Percentiles rank a stretch among this genome's conserved stretches.
Conservation (phyloP, 1,284 basidiomycete species). For the Trichosporon sp. region DNA sequence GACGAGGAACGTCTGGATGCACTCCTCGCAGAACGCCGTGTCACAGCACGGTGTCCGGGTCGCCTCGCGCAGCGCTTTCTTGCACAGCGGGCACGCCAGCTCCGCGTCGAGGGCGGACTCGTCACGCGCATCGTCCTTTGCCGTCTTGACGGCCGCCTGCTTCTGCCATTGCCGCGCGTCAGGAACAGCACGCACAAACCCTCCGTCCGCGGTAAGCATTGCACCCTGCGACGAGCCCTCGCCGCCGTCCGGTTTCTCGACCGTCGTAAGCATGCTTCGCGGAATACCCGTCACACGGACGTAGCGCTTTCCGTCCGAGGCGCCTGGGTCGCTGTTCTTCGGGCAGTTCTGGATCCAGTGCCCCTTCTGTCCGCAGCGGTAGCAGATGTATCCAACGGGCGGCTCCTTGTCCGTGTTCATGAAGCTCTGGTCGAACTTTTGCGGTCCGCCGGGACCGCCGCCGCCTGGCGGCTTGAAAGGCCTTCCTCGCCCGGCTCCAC, state of each 20-base stretch:
- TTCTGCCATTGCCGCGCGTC: slow-evolving; percentile 92
- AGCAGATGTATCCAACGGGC: slow-evolving; percentile 96
- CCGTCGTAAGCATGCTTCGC: slow-evolving; percentile 91
- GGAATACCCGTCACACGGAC: slow-evolving; percentile 98
- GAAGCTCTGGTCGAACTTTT: slow-evolving; percentile 35
- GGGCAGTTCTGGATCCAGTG: slow-evolving; percentile 99
- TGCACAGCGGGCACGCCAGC: slow-evolving; percentile 80
- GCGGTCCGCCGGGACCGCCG: slow-evolving; percentile 22
- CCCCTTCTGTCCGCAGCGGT: slow-evolving; percentile 96
- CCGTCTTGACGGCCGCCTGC: slow-evolving; percentile 69
- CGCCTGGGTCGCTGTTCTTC: slow-evolving; percentile 91
- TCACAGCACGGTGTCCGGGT: slow-evolving; percentile 87
- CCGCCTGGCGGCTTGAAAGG: slow-evolving; percentile 34
- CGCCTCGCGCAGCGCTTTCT: slow-evolving; percentile 80
- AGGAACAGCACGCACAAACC: slow-evolving; percentile 89
- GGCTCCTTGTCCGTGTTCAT: slow-evolving; percentile 38
- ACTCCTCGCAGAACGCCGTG: slow-evolving; percentile 88
- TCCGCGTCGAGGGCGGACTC: slow-evolving; percentile 74
- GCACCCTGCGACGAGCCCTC: slow-evolving; percentile 74
- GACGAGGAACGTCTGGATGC: slow-evolving; percentile 81
- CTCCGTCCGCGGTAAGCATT: slow-evolving; percentile 95
- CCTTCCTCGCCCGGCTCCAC: slow-evolving; percentile 12
- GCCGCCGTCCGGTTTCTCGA: slow-evolving; percentile 70
- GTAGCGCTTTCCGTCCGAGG: slow-evolving; percentile 88
- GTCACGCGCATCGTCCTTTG: slow-evolving; percentile 69